These are phyloP conservation scores for Parathielavia hyrcaniae DNA, from an alignment of 495 filamentous ascomycete genomes.

Conservation along the genomic window DNA sequence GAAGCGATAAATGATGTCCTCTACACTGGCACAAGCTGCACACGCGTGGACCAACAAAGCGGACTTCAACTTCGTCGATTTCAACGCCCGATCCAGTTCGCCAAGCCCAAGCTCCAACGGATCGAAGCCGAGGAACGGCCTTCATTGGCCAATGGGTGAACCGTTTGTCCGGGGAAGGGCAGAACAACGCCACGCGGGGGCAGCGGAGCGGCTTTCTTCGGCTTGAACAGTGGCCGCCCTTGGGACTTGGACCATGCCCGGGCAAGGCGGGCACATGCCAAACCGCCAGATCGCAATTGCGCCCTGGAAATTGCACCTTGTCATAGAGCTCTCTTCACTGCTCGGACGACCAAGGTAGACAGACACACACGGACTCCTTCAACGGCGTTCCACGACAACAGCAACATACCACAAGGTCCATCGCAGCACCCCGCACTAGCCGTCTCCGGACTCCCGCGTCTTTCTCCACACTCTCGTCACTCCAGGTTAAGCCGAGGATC, in stretches of 20 bases:
- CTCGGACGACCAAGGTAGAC: too few species aligned
- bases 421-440: conserved; percentile 15
- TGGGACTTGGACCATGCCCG: background rate
- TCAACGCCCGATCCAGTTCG: background rate
- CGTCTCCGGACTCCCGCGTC: background rate
- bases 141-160: conserved; percentile 31
- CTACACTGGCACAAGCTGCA: background rate
- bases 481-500: conserved; percentile 3
- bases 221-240: conserved; percentile 15
- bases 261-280: conserved; percentile 13
- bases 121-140: conserved; percentile 11
- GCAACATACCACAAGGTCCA: background rate
- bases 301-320: background rate
- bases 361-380: too few species aligned
- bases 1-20: too few species aligned
- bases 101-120: too few species aligned
- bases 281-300: background rate
- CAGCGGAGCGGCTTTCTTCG: conserved; percentile 34
- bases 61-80: background rate
- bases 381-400: background rate
- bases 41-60: too few species aligned
- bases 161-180: conserved; percentile 26
- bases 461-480: background rate
- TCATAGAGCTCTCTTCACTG: too few species aligned
- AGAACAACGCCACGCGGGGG: conserved; percentile 18